Conservation (phyloP, 2,329 filamentous ascomycete genomes). For the Ustulina deusta region DNA sequence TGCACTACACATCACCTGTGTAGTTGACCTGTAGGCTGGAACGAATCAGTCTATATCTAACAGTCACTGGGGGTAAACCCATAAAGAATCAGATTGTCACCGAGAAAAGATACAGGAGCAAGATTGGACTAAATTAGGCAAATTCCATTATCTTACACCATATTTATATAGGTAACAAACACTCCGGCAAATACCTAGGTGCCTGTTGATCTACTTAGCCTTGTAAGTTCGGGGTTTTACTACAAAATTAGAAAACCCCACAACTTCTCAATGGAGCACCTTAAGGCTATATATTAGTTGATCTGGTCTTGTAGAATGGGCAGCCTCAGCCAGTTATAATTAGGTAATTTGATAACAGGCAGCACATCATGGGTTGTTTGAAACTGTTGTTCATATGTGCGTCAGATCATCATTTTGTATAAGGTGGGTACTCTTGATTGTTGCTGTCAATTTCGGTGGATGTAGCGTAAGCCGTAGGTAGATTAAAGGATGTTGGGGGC, state of each 20-base stretch:
- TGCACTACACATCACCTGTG: slow-evolving; percentile 28
- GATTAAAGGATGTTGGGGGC: neutral
- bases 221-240: neutral
- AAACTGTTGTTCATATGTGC: slow-evolving; percentile 2
- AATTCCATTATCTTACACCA: neutral
- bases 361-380: neutral
- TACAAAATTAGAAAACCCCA: no score
- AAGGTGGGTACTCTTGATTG: neutral
- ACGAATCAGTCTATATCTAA: neutral
- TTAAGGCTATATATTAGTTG: neutral
- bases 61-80: neutral
- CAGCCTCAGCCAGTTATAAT: neutral
- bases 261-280: no score
- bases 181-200: neutral
- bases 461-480: neutral
- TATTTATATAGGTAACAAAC: neutral
- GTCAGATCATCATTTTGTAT: slow-evolving; percentile 10
- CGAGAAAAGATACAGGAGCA: neutral
- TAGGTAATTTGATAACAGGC: neutral
- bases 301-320: neutral
- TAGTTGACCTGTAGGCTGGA: slow-evolving; percentile 13
- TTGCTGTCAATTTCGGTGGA: neutral
- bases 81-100: neutral
- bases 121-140: neutral
- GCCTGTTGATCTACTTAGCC: neutral